A percentile compares a stretch with the other conserved stretches of the same genome.
These are phyloP conservation scores for Silene conica DNA, from an alignment of 148 eudicot species.

Conservation along the genomic window DNA sequence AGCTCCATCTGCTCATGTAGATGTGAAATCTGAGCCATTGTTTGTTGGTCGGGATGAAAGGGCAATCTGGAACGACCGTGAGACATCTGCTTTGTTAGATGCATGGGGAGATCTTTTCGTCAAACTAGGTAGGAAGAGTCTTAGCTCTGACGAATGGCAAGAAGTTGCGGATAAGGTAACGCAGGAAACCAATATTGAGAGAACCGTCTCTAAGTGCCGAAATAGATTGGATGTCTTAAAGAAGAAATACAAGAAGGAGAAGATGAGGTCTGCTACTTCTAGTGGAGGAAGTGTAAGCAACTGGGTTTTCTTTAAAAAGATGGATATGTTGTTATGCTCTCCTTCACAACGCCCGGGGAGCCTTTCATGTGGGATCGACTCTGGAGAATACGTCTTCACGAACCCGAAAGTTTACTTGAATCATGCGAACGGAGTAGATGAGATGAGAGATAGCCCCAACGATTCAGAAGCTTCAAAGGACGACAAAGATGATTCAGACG, in stretches of 20 bases:
- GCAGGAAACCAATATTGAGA: slow-evolving; percentile 46
- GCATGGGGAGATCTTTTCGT: slow-evolving; percentile 75
- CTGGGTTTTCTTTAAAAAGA: slow-evolving; percentile 66
- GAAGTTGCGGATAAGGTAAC: slow-evolving; percentile 69
- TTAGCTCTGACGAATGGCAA: slow-evolving; percentile 69
- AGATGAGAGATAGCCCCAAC: slow-evolving; percentile 57
- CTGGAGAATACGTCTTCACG: slow-evolving; percentile 51
- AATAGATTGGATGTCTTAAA: slow-evolving; percentile 71
- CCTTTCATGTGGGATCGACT: slow-evolving; percentile 58
- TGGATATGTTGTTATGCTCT: slow-evolving; percentile 58
- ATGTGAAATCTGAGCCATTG: slow-evolving; percentile 31
- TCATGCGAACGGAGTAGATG: slow-evolving; percentile 54
- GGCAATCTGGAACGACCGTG: slow-evolving; percentile 71
- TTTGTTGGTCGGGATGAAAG: slow-evolving; percentile 44
- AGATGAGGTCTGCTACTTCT: slow-evolving; percentile 23
- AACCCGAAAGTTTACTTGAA: slow-evolving; percentile 45
- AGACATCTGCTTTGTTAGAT: slow-evolving; percentile 59
- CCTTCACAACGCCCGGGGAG: slow-evolving; percentile 41
- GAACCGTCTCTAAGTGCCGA: slow-evolving; percentile 64
- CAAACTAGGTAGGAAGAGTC: slow-evolving; percentile 62
- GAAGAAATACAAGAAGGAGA: slow-evolving; percentile 78
- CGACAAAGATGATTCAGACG: slow-evolving; percentile 41
- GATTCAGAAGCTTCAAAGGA: slow-evolving; percentile 38
- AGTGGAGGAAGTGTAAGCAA: slow-evolving; percentile 29
- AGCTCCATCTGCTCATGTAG: slow-evolving; percentile 24